These are phyloP conservation scores for Pisolithus marmoratus DNA, from an alignment of 768 basidiomycete genomes.

Conservation along the genomic window DNA sequence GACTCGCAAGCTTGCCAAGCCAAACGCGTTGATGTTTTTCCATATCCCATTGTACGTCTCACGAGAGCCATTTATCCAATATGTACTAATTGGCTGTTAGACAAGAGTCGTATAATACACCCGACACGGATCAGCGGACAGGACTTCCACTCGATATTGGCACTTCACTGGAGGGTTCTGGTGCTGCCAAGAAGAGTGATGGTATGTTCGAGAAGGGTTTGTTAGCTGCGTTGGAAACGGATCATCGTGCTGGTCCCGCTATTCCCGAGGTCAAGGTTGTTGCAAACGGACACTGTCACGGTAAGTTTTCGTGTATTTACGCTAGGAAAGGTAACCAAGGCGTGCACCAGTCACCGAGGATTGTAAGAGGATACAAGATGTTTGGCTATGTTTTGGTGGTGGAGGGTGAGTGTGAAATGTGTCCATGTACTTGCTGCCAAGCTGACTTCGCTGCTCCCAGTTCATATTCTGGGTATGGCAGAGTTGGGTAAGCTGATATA, in stretches of 20 bases:
- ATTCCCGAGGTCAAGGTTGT: constrained; percentile 79
- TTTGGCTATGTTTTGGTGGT: constrained; percentile 91
- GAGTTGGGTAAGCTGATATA: constrained; percentile 50
- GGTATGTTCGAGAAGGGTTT: constrained; percentile 85
- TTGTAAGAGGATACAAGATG: constrained; percentile 75
- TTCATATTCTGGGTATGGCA: constrained; percentile 80
- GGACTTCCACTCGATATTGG: constrained; percentile 69
- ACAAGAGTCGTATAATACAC: constrained; percentile 65
- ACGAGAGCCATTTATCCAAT: neutral
- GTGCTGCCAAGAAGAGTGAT: constrained; percentile 63
- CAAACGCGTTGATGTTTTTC: constrained; percentile 96
- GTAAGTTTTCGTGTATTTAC: constrained; percentile 33
- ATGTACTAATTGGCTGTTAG: constrained; percentile 29
- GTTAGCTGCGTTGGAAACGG: constrained; percentile 65
- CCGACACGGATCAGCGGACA: constrained; percentile 60
- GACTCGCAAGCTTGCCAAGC: constrained; percentile 67
- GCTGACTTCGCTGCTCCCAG: constrained; percentile 26
- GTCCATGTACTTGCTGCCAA: neutral
- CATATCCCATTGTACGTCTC: constrained; percentile 82
- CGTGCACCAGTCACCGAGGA: constrained; percentile 69
- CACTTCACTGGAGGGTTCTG: constrained; percentile 47
- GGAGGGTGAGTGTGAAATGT: constrained; percentile 51
- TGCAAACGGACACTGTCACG: constrained; percentile 87
- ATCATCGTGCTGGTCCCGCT: constrained; percentile 43
- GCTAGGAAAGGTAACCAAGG: constrained; percentile 9